Evolutionary conservation across 1,139 yeast genomes (phyloP).

Genomic region (Hemisphaericaspora lyxosophila): DNA sequence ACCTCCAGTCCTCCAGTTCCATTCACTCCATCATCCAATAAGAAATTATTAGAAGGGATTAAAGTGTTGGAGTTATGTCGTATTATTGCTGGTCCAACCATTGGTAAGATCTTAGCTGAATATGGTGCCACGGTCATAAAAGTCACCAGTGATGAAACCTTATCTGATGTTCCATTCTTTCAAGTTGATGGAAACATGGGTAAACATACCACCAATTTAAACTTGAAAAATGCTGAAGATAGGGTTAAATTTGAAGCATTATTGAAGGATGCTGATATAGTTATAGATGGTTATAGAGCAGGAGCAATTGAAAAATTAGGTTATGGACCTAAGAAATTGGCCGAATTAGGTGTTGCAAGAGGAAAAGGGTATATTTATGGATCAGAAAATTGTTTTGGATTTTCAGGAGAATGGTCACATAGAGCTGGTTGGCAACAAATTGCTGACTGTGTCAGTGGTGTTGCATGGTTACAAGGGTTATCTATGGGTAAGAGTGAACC

Average conservation of each 20-base stretch:
- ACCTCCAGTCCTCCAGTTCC: conserved; percentile 22
- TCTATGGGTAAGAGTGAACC: conserved; percentile 30
- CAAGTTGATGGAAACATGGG: conserved; percentile 34
- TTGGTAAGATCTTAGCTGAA: conserved; percentile 29
- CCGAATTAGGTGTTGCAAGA: conserved; percentile 22
- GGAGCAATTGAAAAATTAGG: conserved; percentile 29
- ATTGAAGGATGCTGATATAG: conserved; percentile 27
- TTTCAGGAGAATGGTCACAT: conserved; percentile 27
- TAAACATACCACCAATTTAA: conserved; percentile 28
- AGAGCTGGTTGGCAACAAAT: conserved; percentile 40
- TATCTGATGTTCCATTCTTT: conserved; percentile 33
- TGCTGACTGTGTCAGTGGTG: conserved; percentile 33
- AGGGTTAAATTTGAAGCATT: conserved; percentile 23
- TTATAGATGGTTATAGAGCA: conserved; percentile 31
- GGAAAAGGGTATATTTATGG: conserved; percentile 32
- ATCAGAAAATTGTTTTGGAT: conserved; percentile 34
- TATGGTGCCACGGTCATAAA: conserved; percentile 33
- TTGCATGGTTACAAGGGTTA: conserved; percentile 32
- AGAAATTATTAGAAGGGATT: conserved; percentile 25
- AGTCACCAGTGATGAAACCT: conserved; percentile 23
- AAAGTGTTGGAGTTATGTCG: conserved; percentile 32
- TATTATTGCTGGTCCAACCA: conserved; percentile 34
- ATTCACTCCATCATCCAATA: conserved; percentile 16
- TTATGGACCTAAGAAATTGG: conserved; percentile 23
- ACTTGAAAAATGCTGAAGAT: conserved; percentile 24